phyloP scores from a whole-genome alignment of 768 basidiomycete genomes.

The Leccinum imitatum region DNA sequence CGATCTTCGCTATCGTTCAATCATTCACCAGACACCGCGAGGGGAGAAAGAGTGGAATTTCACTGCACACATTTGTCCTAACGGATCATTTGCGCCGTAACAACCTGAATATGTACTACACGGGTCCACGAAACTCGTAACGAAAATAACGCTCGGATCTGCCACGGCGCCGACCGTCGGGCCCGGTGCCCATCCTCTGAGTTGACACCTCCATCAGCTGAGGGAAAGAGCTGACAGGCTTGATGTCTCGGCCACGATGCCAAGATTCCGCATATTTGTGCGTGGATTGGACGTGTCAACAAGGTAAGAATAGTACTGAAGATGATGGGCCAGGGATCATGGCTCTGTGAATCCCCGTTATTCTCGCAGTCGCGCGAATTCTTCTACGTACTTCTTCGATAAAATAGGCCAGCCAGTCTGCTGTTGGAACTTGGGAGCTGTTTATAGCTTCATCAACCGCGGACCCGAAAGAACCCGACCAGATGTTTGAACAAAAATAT shows the following conservation, averaged over 20 bases:
- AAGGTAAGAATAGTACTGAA: conserved; percentile 8
- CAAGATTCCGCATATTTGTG: not conserved
- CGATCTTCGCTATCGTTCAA: conserved; percentile 4
- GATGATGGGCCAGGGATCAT: not conserved
- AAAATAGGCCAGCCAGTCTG: not conserved
- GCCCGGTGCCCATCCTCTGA: not conserved
- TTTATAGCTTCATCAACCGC: not conserved
- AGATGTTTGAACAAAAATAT: not conserved
- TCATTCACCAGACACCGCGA: conserved; percentile 14
- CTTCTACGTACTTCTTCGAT: not conserved
- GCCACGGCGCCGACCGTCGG: conserved; percentile 17
- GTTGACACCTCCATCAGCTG: not conserved
- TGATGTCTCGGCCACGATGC: not conserved
- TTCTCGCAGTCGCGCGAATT: not conserved
- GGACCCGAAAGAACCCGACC: not conserved
- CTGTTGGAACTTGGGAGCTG: not conserved
- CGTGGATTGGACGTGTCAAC: not conserved
- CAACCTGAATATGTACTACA: not conserved
- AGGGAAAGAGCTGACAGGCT: not conserved
- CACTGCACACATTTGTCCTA: conserved; percentile 9
- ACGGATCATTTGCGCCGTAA: conserved; percentile 5
- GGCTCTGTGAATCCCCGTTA: not conserved
- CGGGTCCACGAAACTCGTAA: not conserved
- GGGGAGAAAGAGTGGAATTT: conserved; percentile 21
- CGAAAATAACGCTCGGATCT: not conserved